Evolutionary conservation across 2,329 filamentous ascomycete species (phyloP).

Genomic region (Calonectria naviculata): DNA sequence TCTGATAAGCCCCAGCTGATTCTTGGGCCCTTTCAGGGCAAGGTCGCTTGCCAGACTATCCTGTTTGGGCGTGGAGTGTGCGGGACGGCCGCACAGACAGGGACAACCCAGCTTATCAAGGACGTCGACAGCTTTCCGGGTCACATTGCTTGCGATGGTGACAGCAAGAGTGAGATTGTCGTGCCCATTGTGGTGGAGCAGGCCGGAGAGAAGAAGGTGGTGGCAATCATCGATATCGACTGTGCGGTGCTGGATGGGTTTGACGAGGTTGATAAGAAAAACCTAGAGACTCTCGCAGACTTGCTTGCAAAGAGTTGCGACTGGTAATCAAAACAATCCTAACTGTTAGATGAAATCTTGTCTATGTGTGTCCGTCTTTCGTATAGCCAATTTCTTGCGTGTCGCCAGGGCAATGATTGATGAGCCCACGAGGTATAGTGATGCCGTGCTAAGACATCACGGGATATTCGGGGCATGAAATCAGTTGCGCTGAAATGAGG

Average conservation of each 20-base stretch:
- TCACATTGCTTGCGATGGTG: slow-evolving; percentile 85
- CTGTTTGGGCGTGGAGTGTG: slow-evolving; percentile 80
- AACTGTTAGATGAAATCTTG: background rate
- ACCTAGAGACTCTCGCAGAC: slow-evolving; percentile 73
- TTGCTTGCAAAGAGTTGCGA: slow-evolving; percentile 72
- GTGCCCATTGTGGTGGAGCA: slow-evolving; percentile 71
- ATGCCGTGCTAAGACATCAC: background rate
- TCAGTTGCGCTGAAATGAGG: slow-evolving; percentile 2
- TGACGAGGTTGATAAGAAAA: slow-evolving; percentile 72
- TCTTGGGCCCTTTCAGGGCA: slow-evolving; percentile 83
- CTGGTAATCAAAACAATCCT: slow-evolving; percentile 60
- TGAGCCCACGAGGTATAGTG: background rate
- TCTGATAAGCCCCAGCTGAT: slow-evolving; percentile 67
- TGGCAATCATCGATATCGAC: slow-evolving; percentile 85
- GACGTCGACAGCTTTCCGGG: slow-evolving; percentile 82
- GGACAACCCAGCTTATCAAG: slow-evolving; percentile 72
- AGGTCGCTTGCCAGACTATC: slow-evolving; percentile 84
- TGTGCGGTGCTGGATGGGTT: slow-evolving; percentile 76
- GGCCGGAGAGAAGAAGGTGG: slow-evolving; percentile 57
- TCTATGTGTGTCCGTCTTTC: background rate
- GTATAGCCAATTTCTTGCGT: background rate
- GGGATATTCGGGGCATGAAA: background rate
- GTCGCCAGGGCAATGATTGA: background rate
- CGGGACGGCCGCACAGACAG: slow-evolving; percentile 72
- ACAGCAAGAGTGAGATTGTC: slow-evolving; percentile 83